These are phyloP conservation scores for Salisapilia sapeloensis DNA, from an alignment of 352 stramenopile genomes.

Conservation along the genomic window DNA sequence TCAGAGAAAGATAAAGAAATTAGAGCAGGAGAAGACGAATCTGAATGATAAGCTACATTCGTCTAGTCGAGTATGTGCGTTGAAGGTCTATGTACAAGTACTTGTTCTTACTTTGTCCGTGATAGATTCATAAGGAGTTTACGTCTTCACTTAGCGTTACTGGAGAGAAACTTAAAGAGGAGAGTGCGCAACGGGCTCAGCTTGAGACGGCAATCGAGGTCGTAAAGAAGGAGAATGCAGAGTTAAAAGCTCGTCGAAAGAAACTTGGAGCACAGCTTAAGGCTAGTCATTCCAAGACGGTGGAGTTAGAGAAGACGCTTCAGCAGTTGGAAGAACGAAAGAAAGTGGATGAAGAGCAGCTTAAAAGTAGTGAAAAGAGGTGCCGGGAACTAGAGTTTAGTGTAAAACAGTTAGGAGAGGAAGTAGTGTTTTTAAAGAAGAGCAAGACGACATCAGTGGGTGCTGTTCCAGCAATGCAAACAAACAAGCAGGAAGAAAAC, in stretches of 20 bases:
- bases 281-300: constrained; percentile 19
- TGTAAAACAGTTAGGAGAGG: constrained; percentile 49
- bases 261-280: constrained; percentile 30
- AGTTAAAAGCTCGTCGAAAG: constrained; percentile 19
- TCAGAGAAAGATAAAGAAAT: constrained; percentile 4
- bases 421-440: constrained; percentile 42
- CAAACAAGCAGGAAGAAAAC: constrained; percentile 5
- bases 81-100: constrained; percentile 12
- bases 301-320: constrained; percentile 15
- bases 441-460: constrained; percentile 6
- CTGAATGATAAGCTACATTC: constrained; percentile 24
- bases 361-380: constrained; percentile 28
- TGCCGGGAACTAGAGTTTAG: constrained; percentile 41
- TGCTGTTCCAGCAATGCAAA: not conserved
- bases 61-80: constrained; percentile 1
- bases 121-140: constrained; percentile 1
- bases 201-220: constrained; percentile 24
- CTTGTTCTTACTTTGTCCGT: not conserved
- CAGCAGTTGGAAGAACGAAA: constrained; percentile 13
- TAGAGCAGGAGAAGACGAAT: constrained; percentile 14
- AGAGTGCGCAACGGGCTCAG: constrained; percentile 13
- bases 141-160: not conserved
- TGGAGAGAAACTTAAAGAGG: constrained; percentile 19
- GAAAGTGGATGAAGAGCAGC: constrained; percentile 16
- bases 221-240: constrained; percentile 32